Percentiles rank a stretch among this genome's conserved stretches.
These are phyloP conservation scores for Fusarium phyllophilum DNA, from an alignment of 2,329 filamentous ascomycete genomes.

Conservation along the genomic window DNA sequence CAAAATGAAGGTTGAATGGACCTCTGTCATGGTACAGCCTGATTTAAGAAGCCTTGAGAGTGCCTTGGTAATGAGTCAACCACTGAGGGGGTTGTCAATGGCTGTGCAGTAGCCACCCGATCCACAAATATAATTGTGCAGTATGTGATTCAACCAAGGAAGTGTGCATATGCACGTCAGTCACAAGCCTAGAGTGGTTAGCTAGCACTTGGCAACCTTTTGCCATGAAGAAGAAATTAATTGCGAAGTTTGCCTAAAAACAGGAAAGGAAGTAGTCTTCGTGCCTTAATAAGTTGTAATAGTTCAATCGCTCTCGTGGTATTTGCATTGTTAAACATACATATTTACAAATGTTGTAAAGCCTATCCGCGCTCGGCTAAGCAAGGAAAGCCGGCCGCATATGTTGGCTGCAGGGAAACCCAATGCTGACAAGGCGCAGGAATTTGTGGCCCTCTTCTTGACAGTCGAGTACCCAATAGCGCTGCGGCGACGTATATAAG, in stretches of 20 bases:
- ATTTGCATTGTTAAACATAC: not conserved
- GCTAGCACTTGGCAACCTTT: not conserved
- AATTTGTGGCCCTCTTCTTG: not conserved
- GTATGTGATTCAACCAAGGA: not conserved
- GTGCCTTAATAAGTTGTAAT: not conserved
- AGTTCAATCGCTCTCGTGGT: not conserved
- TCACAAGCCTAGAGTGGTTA: not conserved
- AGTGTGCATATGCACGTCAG: not conserved
- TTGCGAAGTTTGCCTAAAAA: not conserved
- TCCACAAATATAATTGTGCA: not conserved
- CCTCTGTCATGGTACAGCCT: no score
- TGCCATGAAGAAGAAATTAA: not conserved
- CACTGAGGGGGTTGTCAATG: not conserved
- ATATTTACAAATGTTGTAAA: not conserved
- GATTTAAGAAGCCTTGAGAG: not conserved
- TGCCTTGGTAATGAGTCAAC: not conserved
- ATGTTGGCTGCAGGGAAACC: not conserved
- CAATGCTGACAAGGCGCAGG: not conserved
- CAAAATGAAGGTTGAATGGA: not conserved
- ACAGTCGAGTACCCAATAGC: not conserved
- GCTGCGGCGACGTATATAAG: not conserved
- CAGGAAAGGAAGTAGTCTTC: no score
- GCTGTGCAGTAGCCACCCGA: not conserved
- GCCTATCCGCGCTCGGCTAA: not conserved
- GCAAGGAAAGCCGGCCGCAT: not conserved